Conservation (phyloP, 306 rosid species). For the Cucurbita moschata region DNA sequence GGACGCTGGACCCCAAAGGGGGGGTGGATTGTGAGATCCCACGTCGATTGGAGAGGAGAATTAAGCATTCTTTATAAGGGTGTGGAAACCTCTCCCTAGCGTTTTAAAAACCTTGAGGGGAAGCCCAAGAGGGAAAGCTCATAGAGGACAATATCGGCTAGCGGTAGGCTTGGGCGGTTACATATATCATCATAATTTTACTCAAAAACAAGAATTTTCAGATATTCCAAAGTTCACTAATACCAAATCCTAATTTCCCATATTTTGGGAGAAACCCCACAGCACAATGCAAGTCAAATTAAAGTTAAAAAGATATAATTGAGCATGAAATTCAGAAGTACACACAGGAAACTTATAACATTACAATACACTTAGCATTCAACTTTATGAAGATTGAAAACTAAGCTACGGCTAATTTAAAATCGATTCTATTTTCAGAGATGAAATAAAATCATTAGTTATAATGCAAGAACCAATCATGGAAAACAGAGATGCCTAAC, state of each 20-base stretch:
- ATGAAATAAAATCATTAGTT: not conserved
- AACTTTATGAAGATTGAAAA: not conserved
- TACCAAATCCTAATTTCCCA: not conserved
- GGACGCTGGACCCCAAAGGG: too few relatives aligned
- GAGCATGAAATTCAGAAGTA: not conserved
- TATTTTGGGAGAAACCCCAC: not conserved
- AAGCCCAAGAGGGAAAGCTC: too few relatives aligned
- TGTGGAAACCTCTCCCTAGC: too few relatives aligned
- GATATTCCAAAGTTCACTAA: not conserved
- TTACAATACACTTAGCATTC: not conserved
- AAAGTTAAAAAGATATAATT: not conserved
- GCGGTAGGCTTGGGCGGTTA: too few relatives aligned
- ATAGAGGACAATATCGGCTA: too few relatives aligned
- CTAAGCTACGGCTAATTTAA: not conserved
- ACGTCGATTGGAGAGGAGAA: too few relatives aligned
- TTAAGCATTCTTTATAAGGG: too few relatives aligned
- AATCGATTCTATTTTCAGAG: not conserved
- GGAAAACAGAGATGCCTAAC: slow-evolving; percentile 21
- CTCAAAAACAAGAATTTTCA: not conserved
- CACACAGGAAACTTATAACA: not conserved
- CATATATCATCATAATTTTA: not conserved
- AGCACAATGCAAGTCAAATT: not conserved
- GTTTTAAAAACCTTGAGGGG: too few relatives aligned
- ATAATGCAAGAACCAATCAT: not conserved
- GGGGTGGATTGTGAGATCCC: too few relatives aligned